These are phyloP conservation scores for Wickerhamomyces subpelliculosus DNA, from an alignment of 805 yeast genomes.

Conservation along the genomic window DNA sequence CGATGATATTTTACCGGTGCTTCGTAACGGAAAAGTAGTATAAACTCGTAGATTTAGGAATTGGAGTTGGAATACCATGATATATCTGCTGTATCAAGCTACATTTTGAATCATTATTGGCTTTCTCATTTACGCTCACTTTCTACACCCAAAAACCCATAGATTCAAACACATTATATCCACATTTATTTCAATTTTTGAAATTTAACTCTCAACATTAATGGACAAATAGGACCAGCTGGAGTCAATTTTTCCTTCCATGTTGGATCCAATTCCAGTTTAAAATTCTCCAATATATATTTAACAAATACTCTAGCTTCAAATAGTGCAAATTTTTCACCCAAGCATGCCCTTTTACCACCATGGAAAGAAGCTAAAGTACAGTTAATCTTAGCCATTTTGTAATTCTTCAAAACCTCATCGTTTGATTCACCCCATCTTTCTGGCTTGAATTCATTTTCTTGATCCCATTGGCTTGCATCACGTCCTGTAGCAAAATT, in stretches of 20 bases:
- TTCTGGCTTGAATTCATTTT: conserved; percentile 37
- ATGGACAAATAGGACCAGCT: conserved; percentile 53
- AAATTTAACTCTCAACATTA: conserved; percentile 26
- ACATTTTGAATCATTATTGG: too few species aligned
- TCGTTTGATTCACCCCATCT: conserved; percentile 44
- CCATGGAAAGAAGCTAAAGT: conserved; percentile 52
- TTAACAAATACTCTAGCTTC: conserved; percentile 35
- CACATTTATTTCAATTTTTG: neutral
- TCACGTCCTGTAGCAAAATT: conserved; percentile 46
- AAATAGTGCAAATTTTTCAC: conserved; percentile 48
- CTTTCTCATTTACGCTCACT: too few species aligned
- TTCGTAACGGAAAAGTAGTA: too few species aligned
- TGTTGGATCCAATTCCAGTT: conserved; percentile 28
- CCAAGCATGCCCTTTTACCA: conserved; percentile 51
- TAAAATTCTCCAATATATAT: conserved; percentile 29
- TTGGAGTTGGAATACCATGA: too few species aligned
- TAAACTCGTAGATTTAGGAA: too few species aligned
- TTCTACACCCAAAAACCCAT: too few species aligned
- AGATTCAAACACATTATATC: neutral
- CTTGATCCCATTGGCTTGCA: conserved; percentile 37
- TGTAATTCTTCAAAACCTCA: conserved; percentile 30
- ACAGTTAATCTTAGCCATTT: conserved; percentile 36
- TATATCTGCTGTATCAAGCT: too few species aligned
- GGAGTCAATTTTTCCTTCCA: conserved; percentile 49
- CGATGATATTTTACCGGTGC: too few species aligned